Percentiles rank a stretch among this genome's conserved stretches.
phyloP scores from a whole-genome alignment of 768 basidiomycete species.

The Hydnum rufescens region DNA sequence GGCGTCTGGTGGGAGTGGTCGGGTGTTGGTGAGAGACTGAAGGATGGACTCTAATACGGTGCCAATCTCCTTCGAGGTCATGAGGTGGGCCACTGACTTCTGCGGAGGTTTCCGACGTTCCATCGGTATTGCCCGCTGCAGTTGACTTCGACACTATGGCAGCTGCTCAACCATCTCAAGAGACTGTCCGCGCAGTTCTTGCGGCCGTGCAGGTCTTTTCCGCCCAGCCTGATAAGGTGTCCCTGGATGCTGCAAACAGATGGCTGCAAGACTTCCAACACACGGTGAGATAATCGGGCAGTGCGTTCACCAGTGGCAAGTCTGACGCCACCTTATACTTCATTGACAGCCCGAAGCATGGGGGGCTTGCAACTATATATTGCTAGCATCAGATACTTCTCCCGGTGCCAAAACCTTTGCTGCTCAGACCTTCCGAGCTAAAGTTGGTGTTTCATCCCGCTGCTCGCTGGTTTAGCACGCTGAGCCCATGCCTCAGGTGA shows the following conservation, averaged over 20 bases:
- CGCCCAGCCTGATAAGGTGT: conserved; percentile 53
- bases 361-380: conserved; percentile 82
- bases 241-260: conserved; percentile 71
- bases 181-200: conserved; percentile 25
- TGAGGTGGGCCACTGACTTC: no score
- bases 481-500: conserved; percentile 39
- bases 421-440: conserved; percentile 87
- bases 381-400: conserved; percentile 61
- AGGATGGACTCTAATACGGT: not conserved
- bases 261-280: conserved; percentile 99
- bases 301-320: no score
- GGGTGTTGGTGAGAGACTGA: not conserved
- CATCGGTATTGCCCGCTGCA: no score
- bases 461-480: conserved; percentile 14
- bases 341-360: conserved; percentile 77
- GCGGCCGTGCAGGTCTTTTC: conserved; percentile 65
- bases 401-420: conserved; percentile 76
- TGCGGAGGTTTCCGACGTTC: no score
- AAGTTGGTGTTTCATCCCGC: conserved; percentile 29
- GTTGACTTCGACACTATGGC: no score
- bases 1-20: not conserved
- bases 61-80: not conserved
- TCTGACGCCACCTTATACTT: not conserved
- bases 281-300: conserved; percentile 53
- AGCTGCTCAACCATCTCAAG: not conserved